Conservation (phyloP, 2,329 filamentous ascomycete species). For the Didymella arachidicola region DNA sequence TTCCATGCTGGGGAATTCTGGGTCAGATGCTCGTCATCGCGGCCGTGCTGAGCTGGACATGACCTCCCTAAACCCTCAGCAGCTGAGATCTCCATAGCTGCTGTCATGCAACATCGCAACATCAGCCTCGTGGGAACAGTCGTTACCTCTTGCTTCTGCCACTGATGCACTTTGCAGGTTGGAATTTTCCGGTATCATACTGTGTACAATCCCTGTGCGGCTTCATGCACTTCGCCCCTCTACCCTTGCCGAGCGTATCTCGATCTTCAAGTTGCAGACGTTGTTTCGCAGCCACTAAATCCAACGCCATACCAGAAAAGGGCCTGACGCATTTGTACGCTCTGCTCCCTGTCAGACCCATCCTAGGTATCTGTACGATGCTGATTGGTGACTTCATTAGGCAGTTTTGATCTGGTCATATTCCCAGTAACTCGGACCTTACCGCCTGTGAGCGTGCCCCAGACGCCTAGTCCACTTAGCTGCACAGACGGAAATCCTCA, state of each 20-base stretch:
- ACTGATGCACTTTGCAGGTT: constrained; percentile 1
- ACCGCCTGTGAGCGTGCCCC: constrained; percentile 24
- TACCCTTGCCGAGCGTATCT: constrained; percentile 10
- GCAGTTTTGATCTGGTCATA: constrained; percentile 22
- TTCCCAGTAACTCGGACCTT: constrained; percentile 18
- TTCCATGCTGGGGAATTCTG: background rate
- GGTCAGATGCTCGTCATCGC: constrained; percentile 4
- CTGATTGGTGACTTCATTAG: constrained; percentile 16
- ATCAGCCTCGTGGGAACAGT: background rate
- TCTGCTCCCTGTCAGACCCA: constrained; percentile 19
- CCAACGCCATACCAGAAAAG: constrained; percentile 9
- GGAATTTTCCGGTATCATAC: constrained; percentile 1
- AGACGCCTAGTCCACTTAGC: constrained; percentile 30
- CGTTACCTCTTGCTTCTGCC: background rate
- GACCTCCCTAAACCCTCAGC: background rate
- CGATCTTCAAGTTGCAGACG: constrained; percentile 18
- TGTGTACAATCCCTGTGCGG: constrained; percentile 1
- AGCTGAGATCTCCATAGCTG: background rate
- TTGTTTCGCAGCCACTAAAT: constrained; percentile 15
- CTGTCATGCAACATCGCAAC: constrained; percentile 2
- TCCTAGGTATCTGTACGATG: constrained; percentile 6
- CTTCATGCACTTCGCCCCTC: constrained; percentile 15
- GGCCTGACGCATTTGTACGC: constrained; percentile 10
- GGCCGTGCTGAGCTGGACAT: background rate
- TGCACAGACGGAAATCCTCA: constrained; percentile 28